These are phyloP conservation scores for Withania somnifera DNA, from an alignment of 305 asterid genomes.

Conservation along the genomic window DNA sequence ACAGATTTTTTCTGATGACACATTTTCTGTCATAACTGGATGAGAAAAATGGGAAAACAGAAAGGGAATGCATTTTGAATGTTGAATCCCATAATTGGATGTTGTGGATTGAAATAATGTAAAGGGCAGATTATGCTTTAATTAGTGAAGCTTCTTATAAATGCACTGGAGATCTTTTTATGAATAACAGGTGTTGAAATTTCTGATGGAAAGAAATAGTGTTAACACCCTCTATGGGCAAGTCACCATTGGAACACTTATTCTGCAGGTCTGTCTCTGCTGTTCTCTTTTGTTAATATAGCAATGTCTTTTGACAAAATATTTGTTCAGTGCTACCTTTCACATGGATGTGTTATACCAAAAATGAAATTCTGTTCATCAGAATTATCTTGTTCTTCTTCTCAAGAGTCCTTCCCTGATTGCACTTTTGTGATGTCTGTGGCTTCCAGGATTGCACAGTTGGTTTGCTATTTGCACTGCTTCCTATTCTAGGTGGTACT, in stretches of 20 bases:
- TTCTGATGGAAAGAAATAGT: constrained; percentile 72
- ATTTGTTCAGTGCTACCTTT: neutral
- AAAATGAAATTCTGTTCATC: neutral
- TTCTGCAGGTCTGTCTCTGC: constrained; percentile 51
- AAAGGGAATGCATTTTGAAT: neutral
- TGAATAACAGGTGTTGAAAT: constrained; percentile 55
- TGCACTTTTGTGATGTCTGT: constrained; percentile 3
- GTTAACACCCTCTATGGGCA: constrained; percentile 60
- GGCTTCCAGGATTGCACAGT: constrained; percentile 70
- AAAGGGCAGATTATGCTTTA: neutral
- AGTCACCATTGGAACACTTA: constrained; percentile 71
- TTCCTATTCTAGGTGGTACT: constrained; percentile 79
- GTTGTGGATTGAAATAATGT: neutral
- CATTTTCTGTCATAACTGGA: neutral
- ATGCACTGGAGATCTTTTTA: neutral
- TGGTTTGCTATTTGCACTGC: constrained; percentile 78
- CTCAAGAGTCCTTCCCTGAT: neutral
- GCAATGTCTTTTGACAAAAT: neutral
- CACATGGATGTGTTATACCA: neutral
- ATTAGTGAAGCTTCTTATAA: neutral
- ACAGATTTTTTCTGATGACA: neutral
- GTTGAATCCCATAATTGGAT: neutral
- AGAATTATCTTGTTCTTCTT: neutral
- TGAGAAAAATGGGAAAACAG: neutral
- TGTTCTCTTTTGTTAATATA: neutral